Evolutionary conservation across 169 alveolate species (phyloP), one percentile per base, ranked within the genome.

Genomic region (Plasmodium vivax): DNA sequence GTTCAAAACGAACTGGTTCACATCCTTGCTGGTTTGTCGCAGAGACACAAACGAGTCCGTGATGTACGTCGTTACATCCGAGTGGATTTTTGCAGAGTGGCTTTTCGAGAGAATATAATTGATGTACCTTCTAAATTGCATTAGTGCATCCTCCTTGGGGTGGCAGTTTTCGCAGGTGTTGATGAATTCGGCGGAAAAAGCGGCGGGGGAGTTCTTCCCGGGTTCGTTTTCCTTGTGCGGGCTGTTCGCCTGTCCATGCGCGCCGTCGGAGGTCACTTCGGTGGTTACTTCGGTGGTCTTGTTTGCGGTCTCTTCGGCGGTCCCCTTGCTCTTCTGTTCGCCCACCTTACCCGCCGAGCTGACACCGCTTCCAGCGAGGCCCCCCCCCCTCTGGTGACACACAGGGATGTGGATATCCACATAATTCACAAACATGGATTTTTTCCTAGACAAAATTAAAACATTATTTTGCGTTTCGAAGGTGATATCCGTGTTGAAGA

Each of bases 61-160:
- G 47, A 90, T 90, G 51, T 90, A 90, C n/a, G 82, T 80, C 32
- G 88, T 58, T 62, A 90, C 47, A 19, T 90, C 85, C 5, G 81
- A 27, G 41, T 36, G 68, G 36, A 90, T 80, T 90, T 90, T 90
- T 36, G 94, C 94, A n/a, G 91, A 62, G 54, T 90, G 73, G 36
- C 71, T 90, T 90, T 90, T 90, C n/a, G 83, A 90, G 38, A 90
- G 82, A 62, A 90, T 79, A 90, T 90, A 90, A 90, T 90, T 90
- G 62, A 90, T 79, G 56, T 90, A 90, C 82, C 94, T 80, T 80
- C 94, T 90, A 90, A 80, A 90, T 90, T 90, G 94, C 90, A 90
- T 90, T 80, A 90, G 38, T 90, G 80, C 94, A 8, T 62, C 72
- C 68, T 90, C 83, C 71, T 58, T 80, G 19, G 94, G 94, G 41